Conservation (phyloP, 2,329 filamentous ascomycete species). For the Boeremia exigua region DNA sequence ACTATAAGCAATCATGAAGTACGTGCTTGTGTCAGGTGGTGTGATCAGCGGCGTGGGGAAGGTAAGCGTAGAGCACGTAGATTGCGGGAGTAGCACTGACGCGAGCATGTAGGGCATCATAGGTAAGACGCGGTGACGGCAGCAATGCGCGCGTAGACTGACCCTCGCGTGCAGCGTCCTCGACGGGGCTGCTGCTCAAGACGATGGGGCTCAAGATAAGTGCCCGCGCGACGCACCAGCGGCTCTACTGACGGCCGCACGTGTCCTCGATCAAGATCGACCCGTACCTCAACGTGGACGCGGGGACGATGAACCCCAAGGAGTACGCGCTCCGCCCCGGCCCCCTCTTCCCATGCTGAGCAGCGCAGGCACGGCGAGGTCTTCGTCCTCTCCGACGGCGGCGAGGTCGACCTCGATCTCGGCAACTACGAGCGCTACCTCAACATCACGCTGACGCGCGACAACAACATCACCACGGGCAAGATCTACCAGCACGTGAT, state of each 20-base stretch:
- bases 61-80: slow-evolving; percentile 49
- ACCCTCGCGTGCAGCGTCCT: slow-evolving; percentile 61
- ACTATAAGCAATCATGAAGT: slow-evolving; percentile 70
- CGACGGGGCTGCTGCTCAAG: slow-evolving; percentile 77
- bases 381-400: slow-evolving; percentile 85
- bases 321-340: slow-evolving; percentile 53
- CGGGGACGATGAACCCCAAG: slow-evolving; percentile 73
- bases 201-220: slow-evolving; percentile 78
- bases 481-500: slow-evolving; percentile 95
- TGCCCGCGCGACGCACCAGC: slow-evolving; percentile 31
- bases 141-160: background rate
- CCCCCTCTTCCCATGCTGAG: slow-evolving; percentile 17
- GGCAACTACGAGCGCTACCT: slow-evolving; percentile 84
- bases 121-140: slow-evolving; percentile 53
- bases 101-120: slow-evolving; percentile 64
- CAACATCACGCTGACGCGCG: slow-evolving; percentile 77
- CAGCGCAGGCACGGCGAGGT: slow-evolving; percentile 77
- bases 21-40: slow-evolving; percentile 80
- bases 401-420: slow-evolving; percentile 76
- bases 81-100: slow-evolving; percentile 31
- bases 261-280: slow-evolving; percentile 74
- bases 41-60: slow-evolving; percentile 50
- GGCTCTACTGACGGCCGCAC: slow-evolving; percentile 50
- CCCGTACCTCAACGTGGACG: slow-evolving; percentile 78
- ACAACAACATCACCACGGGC: slow-evolving; percentile 97